These are phyloP conservation scores for Caloboletus firmus DNA, from an alignment of 1,284 basidiomycete species.

Conservation along the genomic window DNA sequence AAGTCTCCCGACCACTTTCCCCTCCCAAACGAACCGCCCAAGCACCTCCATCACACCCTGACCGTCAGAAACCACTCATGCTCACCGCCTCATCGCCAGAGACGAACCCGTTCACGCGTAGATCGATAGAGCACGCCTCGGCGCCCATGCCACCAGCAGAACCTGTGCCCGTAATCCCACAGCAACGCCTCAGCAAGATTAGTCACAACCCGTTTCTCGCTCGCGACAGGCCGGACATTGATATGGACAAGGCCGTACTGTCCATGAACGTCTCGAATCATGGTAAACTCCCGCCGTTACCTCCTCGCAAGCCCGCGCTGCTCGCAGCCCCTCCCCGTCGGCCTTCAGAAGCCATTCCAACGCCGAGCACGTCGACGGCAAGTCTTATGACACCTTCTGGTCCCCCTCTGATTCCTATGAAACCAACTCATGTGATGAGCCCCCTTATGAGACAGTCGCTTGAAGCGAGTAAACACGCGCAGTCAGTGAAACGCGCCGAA, in stretches of 20 bases:
- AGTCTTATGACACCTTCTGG: slow-evolving; percentile 4
- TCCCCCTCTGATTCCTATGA: slow-evolving; percentile 23
- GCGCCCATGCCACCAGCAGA: not conserved
- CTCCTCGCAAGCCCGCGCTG: slow-evolving; percentile 36
- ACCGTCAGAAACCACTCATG: slow-evolving; percentile 21
- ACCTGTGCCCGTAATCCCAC: slow-evolving; percentile 22
- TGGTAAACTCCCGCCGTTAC: slow-evolving; percentile 33
- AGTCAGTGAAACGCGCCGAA: slow-evolving; percentile 65
- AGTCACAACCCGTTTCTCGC: slow-evolving; percentile 35
- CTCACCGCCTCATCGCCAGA: slow-evolving; percentile 15
- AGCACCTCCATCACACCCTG: slow-evolving; percentile 25
- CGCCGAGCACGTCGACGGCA: slow-evolving; percentile 1
- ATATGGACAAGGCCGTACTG: slow-evolving; percentile 6
- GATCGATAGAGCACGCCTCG: slow-evolving; percentile 19
- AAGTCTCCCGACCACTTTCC: slow-evolving; percentile 15
- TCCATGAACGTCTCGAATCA: slow-evolving; percentile 4
- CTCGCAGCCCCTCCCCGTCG: slow-evolving; percentile 27
- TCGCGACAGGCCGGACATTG: slow-evolving; percentile 20
- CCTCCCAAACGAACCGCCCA: slow-evolving; percentile 21
- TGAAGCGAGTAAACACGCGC: slow-evolving; percentile 66
- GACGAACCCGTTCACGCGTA: slow-evolving; percentile 30
- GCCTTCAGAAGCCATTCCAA: slow-evolving; percentile 17
- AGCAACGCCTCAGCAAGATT: slow-evolving; percentile 26
- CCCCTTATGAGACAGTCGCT: slow-evolving; percentile 68
- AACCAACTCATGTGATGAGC: slow-evolving; percentile 47